Base-by-base conservation (phyloP, 1,284 basidiomycete species). In the Ganoderma resinaceum region DNA sequence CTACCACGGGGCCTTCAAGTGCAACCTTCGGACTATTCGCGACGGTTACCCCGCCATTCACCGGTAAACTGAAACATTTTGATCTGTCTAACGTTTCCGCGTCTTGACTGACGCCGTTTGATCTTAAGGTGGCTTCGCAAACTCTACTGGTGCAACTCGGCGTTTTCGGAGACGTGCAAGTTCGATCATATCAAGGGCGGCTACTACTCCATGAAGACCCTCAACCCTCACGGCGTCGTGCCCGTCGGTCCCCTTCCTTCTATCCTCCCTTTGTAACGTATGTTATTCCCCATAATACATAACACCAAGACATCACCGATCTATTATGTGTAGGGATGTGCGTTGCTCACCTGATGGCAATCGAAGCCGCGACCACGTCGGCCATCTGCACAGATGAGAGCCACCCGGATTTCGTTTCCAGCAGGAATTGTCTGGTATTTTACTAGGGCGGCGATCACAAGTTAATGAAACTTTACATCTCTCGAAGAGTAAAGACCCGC, bases 1-100 rank as follows among this genome's bases (percentile, higher is more conserved):
- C 40, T 99, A 99, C 81, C 88, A 93, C 65, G 90, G 90, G 0
- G 94, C 96, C 80, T 98, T 99, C 87, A 98, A 98, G 80, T 97
- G 95, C 84, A 97, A 98, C 85, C 80, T 95, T 73, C 90, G 90
- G 43, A 87, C 88, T 59, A 93, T 94, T 71, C 89, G 92, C 11
- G 76, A 90, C 76, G 92, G 93, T 31, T 97, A 95, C 80, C 95
- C 95, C 31, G 86, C 89, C 61, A 86, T 97, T 62, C 89, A 97
- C 81, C 80, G 81, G 89, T 90, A 70, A 70, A 87, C 35, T 58
- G 33, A 7, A 2, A 14, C 14, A 20, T 1, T 23, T 5, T 3
- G 29, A 58, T 52, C 11, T 23, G 55, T 11, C 6, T 20, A 20
- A 2, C 33, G 33, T 78, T 12, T 16, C 23, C 14, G 9, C 31